These are phyloP conservation scores for Cyamopsis tetragonoloba DNA, from an alignment of 306 rosid genomes.

Conservation along the genomic window DNA sequence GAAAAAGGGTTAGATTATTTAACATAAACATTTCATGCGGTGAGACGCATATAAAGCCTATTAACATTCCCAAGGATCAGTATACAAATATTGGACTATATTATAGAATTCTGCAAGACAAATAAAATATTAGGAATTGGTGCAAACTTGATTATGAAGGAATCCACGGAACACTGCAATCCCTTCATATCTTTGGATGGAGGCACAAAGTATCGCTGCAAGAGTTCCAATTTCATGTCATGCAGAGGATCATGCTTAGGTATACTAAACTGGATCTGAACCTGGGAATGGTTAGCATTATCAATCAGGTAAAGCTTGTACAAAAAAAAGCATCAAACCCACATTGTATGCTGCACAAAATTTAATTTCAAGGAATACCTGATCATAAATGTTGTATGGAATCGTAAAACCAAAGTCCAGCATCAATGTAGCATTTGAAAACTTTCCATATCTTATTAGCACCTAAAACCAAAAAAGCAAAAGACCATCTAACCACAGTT, in stretches of 20 bases:
- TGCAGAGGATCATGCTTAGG: slow-evolving; percentile 49
- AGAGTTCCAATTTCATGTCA: slow-evolving; percentile 54
- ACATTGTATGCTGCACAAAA: not conserved
- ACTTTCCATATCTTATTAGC: slow-evolving; percentile 76
- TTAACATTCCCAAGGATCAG: slow-evolving; percentile 8
- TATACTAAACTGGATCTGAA: slow-evolving; percentile 47
- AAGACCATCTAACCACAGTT: not conserved
- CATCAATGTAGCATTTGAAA: slow-evolving; percentile 70
- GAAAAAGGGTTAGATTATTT: not conserved
- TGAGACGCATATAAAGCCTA: not conserved
- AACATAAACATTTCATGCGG: not conserved
- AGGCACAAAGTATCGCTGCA: slow-evolving; percentile 45
- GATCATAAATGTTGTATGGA: slow-evolving; percentile 60
- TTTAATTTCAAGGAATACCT: slow-evolving; percentile 48
- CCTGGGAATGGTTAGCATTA: slow-evolving; percentile 41
- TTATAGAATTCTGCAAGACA: slow-evolving; percentile 2
- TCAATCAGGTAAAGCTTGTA: slow-evolving; percentile 1
- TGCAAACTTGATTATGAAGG: slow-evolving; percentile 67
- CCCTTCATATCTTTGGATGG: slow-evolving; percentile 26
- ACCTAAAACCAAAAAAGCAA: slow-evolving; percentile 43
- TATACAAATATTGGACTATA: not conserved
- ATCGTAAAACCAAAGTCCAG: slow-evolving; percentile 86
- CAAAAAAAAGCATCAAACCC: slow-evolving; percentile 1
- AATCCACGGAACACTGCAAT: slow-evolving; percentile 38
- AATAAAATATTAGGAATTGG: slow-evolving; percentile 20